A percentile compares a stretch with the other conserved stretches of the same genome.
Conservation (phyloP, 768 basidiomycete genomes). For the Macrolepiota fuliginosa region DNA sequence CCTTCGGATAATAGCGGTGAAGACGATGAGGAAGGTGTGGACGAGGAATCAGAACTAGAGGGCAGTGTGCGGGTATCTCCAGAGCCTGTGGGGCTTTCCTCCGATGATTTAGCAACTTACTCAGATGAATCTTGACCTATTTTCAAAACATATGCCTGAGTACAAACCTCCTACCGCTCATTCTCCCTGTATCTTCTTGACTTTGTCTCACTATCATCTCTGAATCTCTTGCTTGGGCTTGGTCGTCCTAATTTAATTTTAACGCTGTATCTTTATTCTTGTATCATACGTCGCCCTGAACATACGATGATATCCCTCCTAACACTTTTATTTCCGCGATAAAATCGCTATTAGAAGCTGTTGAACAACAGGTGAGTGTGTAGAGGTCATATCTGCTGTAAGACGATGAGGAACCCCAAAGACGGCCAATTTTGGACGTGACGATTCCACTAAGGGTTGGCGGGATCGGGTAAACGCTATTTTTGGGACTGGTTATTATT, state of each 20-base stretch:
- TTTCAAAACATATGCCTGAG: not conserved
- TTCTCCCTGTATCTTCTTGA: not conserved
- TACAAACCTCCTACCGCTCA: not conserved
- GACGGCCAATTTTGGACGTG: not conserved
- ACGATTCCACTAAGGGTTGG: not conserved
- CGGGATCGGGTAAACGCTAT: not conserved
- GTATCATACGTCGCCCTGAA: not conserved
- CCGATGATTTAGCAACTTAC: conserved; percentile 6
- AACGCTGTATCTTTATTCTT: not conserved
- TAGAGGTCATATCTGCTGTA: not conserved
- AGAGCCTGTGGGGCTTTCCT: not conserved
- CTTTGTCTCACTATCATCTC: not conserved
- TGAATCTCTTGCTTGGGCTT: not conserved
- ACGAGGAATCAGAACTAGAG: not conserved
- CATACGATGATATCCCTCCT: not conserved
- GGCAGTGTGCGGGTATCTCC: not conserved
- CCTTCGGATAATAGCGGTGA: conserved; percentile 6
- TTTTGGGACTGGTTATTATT: not conserved
- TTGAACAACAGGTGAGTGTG: not conserved
- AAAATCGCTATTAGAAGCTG: not conserved
- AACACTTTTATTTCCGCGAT: not conserved
- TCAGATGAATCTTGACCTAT: conserved; percentile 2
- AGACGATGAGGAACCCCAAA: not conserved
- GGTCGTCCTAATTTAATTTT: not conserved
- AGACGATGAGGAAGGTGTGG: not conserved